phyloP scores from a whole-genome alignment of 192 early-diverging fungal species.

The Entomortierella beljakovae region DNA sequence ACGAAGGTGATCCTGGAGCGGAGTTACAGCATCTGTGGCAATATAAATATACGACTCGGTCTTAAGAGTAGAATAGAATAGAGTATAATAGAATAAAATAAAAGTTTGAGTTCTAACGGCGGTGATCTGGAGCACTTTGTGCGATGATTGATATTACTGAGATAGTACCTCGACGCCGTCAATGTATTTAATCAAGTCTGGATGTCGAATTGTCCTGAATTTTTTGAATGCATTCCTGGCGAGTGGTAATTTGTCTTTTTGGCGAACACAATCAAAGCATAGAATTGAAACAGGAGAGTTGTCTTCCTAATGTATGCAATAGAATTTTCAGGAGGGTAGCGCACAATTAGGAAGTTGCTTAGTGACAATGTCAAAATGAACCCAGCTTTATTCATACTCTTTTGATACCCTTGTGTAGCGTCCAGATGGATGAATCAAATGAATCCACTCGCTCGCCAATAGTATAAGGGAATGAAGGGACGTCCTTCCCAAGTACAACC shows the following conservation, averaged over 20 bases:
- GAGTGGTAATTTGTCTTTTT: constrained; percentile 78
- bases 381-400: constrained; percentile 58
- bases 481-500: constrained; percentile 69
- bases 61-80: constrained; percentile 38
- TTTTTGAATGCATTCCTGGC: constrained; percentile 91
- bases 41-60: constrained; percentile 84
- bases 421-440: constrained; percentile 73
- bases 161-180: constrained; percentile 85
- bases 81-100: not conserved
- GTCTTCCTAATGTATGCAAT: constrained; percentile 62
- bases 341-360: no score
- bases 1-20: constrained; percentile 68
- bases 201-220: constrained; percentile 91
- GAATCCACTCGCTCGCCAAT: constrained; percentile 73
- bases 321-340: not conserved
- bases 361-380: not conserved
- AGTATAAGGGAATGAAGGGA: constrained; percentile 72
- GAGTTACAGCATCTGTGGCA: constrained; percentile 87
- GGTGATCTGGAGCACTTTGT: no score
- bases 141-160: no score
- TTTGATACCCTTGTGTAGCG: constrained; percentile 71
- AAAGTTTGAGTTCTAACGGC: not conserved
- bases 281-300: constrained; percentile 82
- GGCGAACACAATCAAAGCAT: constrained; percentile 77
- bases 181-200: constrained; percentile 84